A percentile compares a stretch with the other conserved stretches of the same genome.
These are phyloP conservation scores for Sicyos edulis DNA, from an alignment of 306 rosid species.

Conservation along the genomic window DNA sequence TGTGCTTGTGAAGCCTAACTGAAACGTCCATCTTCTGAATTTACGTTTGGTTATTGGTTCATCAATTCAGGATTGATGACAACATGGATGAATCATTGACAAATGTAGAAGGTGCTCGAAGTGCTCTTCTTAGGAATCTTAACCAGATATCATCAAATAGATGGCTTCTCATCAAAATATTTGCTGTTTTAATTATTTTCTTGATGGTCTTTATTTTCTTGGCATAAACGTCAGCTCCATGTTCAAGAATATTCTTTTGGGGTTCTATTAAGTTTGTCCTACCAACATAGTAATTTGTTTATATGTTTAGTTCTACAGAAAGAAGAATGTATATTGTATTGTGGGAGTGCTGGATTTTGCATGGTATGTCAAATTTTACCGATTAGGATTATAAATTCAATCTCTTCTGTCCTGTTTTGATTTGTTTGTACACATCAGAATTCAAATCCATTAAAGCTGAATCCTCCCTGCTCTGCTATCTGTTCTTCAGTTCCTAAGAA, in stretches of 20 bases:
- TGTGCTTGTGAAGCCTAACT: too few relatives aligned
- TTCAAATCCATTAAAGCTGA: neutral
- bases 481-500: too few relatives aligned
- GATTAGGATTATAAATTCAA: neutral
- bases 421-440: neutral
- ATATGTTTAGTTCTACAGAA: neutral
- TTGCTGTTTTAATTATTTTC: constrained; percentile 62
- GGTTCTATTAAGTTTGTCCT: constrained; percentile 5
- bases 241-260: too few relatives aligned
- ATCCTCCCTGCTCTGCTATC: neutral
- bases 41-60: constrained; percentile 14
- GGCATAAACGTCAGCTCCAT: constrained; percentile 44
- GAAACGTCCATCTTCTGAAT: constrained; percentile 15
- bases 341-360: neutral
- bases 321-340: neutral
- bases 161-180: constrained; percentile 89
- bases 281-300: neutral
- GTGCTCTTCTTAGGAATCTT: constrained; percentile 78
- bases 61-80: constrained; percentile 76
- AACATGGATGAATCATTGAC: constrained; percentile 87
- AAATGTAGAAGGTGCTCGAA: constrained; percentile 86
- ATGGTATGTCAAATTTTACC: neutral
- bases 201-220: constrained; percentile 65
- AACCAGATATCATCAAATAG: constrained; percentile 74
- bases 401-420: neutral